Conservation (phyloP, 176 grass and related monocot genomes). For the Musa itinerans region DNA sequence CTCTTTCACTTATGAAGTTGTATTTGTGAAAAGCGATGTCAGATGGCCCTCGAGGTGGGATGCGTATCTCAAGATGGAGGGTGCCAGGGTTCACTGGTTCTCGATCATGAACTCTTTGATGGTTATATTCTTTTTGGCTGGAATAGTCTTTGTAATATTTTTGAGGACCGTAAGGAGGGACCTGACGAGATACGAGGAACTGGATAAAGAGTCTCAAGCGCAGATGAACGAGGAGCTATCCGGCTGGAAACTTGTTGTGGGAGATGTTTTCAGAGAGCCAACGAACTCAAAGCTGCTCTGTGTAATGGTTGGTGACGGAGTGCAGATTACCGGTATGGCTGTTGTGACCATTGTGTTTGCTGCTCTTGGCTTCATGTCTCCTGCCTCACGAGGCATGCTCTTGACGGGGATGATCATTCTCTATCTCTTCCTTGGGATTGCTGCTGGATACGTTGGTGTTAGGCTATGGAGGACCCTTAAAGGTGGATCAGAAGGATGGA, state of each 20-base stretch:
- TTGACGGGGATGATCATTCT: conserved; percentile 1
- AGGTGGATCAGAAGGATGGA: background rate
- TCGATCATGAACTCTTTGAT: background rate
- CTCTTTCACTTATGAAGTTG: background rate
- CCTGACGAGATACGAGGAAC: background rate
- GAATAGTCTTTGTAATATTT: background rate
- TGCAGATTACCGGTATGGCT: background rate
- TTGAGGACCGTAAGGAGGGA: background rate
- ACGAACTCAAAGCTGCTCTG: background rate
- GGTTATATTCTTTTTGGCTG: background rate
- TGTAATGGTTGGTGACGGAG: background rate
- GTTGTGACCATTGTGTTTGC: conserved; percentile 1
- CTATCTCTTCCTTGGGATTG: conserved; percentile 3
- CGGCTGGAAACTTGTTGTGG: background rate
- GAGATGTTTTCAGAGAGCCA: conserved; percentile 3
- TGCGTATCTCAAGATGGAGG: background rate
- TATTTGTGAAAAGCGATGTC: background rate
- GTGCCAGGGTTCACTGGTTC: background rate
- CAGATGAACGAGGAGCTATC: no score
- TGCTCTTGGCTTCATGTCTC: background rate
- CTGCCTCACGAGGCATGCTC: background rate
- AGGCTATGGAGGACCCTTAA: background rate
- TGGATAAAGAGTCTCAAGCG: background rate
- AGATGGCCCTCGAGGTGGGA: background rate
- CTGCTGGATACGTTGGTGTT: background rate